These are phyloP conservation scores for Melocanna baccifera DNA, from an alignment of 176 grass and related monocot species.

Conservation along the genomic window DNA sequence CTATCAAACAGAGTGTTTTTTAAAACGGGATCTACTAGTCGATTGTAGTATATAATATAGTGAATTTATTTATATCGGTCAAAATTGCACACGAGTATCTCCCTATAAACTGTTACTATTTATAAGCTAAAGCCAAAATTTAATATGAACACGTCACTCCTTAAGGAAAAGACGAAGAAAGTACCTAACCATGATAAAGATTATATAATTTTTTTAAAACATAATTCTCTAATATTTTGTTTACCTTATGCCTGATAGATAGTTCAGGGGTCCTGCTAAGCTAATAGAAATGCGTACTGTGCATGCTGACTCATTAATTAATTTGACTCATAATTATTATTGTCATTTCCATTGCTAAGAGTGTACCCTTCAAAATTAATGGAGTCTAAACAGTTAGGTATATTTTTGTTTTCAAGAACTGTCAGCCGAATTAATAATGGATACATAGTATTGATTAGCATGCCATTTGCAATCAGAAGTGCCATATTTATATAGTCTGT, in stretches of 20 bases:
- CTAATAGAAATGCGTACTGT: background rate
- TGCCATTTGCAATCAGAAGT: background rate
- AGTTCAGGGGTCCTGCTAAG: background rate
- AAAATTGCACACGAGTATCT: no score
- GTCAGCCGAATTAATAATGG: background rate
- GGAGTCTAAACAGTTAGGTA: background rate
- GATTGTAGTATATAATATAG: no score
- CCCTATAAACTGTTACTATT: no score
- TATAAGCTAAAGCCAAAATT: no score
- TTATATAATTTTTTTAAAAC: background rate
- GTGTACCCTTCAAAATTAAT: conserved; percentile 12
- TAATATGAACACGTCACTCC: no score
- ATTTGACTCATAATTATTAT: background rate
- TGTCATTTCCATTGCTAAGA: background rate
- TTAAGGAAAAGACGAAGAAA: no score
- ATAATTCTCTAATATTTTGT: background rate
- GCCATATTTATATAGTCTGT: background rate
- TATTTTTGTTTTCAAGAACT: background rate
- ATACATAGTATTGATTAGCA: background rate
- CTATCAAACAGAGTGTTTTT: no score
- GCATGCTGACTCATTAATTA: background rate
- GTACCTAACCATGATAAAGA: background rate
- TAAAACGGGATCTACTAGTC: fast-evolving
- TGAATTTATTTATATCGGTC: fast-evolving
- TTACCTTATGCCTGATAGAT: background rate